Base-by-base conservation (phyloP, 2,329 filamentous ascomycete species). In the Colletotrichum paranaense region DNA sequence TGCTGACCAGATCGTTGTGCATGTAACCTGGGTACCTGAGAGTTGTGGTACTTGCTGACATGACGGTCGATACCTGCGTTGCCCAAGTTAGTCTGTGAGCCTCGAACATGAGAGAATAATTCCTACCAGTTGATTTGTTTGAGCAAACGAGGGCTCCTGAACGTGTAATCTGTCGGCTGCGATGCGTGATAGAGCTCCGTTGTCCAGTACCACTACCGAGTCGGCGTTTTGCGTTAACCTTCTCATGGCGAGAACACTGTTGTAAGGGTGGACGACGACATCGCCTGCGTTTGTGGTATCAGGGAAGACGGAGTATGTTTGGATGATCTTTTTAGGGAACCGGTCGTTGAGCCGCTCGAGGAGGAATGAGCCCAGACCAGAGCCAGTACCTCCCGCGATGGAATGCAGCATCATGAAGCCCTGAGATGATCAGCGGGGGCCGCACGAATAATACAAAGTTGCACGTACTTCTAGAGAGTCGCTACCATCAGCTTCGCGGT, bases 401-500 rank as follows among this genome's bases (percentile, higher is more conserved):
- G 97, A 98, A 82, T 99, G 97, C 76, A 99, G 89, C 83, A 99
- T 91, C 97, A 99, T 99, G 86, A 99, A 99, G 52, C 97, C 97
- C 90, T 94, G 60, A 24, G 30, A 56, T 8, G 30, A 74, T 83
- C 62, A 82, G 79, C 52, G 26, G 53, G 42, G 14, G 26, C 6
- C 58, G 56, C 49, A 22, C 6, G 12, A 1, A 35, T 11, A 6
- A n/a, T 14, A 46, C 19, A 9, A 46, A 5, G 16, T 4, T 19
- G 8, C 14, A 58, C 82, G 49, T 82, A 93, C 93, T 87, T 99
- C 97, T 4, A 99, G 88, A 65, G 95, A 98, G 83, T 99, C 97
- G 81, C 96, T 98, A 38, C 97, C 97, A 83, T 99, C 97, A 19
- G 97, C 97, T 82, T 99, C 97, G 74, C 97, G 93, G 81, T 99